These are phyloP conservation scores for Abortiporus biennis DNA, from an alignment of 1,284 basidiomycete genomes.

Conservation along the genomic window DNA sequence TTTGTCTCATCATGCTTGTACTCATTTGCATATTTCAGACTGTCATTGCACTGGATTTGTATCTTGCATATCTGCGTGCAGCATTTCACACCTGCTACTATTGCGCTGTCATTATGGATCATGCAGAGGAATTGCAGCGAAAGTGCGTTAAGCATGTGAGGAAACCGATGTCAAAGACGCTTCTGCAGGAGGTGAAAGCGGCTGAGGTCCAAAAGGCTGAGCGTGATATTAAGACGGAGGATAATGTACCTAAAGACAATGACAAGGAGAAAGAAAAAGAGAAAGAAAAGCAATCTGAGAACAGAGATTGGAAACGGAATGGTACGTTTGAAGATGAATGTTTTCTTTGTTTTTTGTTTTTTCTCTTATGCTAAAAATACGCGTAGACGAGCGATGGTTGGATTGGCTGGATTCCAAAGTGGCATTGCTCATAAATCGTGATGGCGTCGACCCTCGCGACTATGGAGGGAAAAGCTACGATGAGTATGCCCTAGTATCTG, in stretches of 20 bases:
- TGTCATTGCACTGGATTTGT: constrained; percentile 76
- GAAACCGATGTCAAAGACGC: constrained; percentile 56
- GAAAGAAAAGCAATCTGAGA: constrained; percentile 36
- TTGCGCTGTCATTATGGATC: constrained; percentile 86
- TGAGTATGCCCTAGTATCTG: constrained; percentile 53
- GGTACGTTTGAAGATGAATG: constrained; percentile 42
- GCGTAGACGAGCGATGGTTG: constrained; percentile 78
- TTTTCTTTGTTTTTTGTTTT: neutral
- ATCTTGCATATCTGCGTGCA: constrained; percentile 77
- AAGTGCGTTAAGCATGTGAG: constrained; percentile 90
- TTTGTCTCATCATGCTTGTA: constrained; percentile 3
- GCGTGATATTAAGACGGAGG: constrained; percentile 32
- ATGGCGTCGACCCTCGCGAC: constrained; percentile 75
- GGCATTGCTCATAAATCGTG: constrained; percentile 68
- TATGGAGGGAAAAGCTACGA: constrained; percentile 87
- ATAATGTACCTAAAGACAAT: constrained; percentile 30
- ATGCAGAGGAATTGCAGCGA: constrained; percentile 88
- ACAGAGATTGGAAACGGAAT: constrained; percentile 63
- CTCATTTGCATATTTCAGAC: constrained; percentile 34
- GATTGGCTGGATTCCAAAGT: constrained; percentile 84
- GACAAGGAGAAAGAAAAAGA: constrained; percentile 24
- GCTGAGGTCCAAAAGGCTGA: constrained; percentile 37
- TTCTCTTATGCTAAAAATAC: no score
- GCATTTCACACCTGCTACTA: constrained; percentile 94
- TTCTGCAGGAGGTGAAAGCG: constrained; percentile 50